Base-by-base conservation (phyloP, 805 yeast genomes). In the Yueomyces sinensis region DNA sequence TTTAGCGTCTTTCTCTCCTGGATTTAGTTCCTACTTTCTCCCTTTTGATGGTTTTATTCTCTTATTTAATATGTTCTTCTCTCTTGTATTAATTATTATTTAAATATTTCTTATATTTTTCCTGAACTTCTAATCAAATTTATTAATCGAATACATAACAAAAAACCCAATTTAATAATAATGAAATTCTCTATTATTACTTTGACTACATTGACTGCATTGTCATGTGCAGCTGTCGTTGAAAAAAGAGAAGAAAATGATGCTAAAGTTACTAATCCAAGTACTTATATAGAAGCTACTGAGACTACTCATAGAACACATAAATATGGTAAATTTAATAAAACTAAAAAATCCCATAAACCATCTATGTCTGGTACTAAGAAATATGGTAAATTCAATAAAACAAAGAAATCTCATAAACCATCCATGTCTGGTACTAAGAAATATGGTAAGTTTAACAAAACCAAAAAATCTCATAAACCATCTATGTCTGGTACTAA, bases 391-490 rank as follows among this genome's bases (percentile, higher is more conserved):
- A 63, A 65, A 50, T 65, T 70, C 62, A 63, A 63, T 52, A 61
- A 65, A 44, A 51, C 54, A 31, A 39, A 46, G 5, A 44, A 58
- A 28, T 44, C 56, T 9, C 34, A 46, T 14, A 41, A 56, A n/a
- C 41, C 65, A 5, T 40, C 47, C 42, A 27, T 58, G 14, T 58
- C 70, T 37, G 70, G 70, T 42, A 73, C 80, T 35, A 77, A 72
- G 62, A 66, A 56, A 41, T 61, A 61, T 44, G 81, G 81, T 42
- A 63, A 64, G 47, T 65, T 70, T 62, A 63, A 63, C 55, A 62
- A 65, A 45, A 52, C 57, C 32, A 44, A 54, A 41, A 48, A 55
- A 27, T 41, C 64, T 4, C 40, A 56, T 31, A 45, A 54, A 17
- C 40, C 71, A 3, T 39, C 61, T 15, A 40, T 56, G 14, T 54